Base-by-base conservation (phyloP, 176 grass and related monocot species). In the Canna indica region DNA sequence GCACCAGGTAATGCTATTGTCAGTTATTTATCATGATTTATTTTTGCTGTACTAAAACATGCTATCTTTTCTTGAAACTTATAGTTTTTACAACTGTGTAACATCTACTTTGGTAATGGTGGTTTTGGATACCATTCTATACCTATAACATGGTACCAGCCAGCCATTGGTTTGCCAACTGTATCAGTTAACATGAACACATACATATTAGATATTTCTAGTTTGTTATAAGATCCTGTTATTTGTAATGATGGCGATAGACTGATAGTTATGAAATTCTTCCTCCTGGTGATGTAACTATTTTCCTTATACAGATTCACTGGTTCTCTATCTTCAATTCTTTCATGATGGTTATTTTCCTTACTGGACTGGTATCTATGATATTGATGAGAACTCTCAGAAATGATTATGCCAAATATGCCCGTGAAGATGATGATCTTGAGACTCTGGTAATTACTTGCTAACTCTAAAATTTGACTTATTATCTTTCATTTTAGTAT, bases 271-370 rank as follows among this genome's bases (percentile, higher is more conserved):
- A 32, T 16, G 18, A 47, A 30, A 69, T 28, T 5, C 34, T 65
- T 59, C 30, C 18, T 74, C 24, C 18, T 9, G 73, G 14, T 68
- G 62, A 57, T 72, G 57, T 30, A 67, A 61, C 48, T 22, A 30
- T 36, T 58, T n/a, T 59, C 35, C 29, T 76, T 10, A 3, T 68
- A 58, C 85, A 96, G 92, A 96, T 96, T 70, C 92, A 96, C 75
- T 96, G 92, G 92, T 91, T 96, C 70, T 96, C 92, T 56, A 91
- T 96, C 75, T 96, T 96, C 83, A 96, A 96, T 81, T 96, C 92
- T 84, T 88, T 96, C 81, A 96, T 96, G 92, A 96, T 96, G 92
- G 88, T 96, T 79, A 96, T 96, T 71, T 96, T 96, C 79, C 83
- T 96, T 53, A 91, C 88, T 28, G 92, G 92, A 45, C 88, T 96